Percentiles rank a stretch among this genome's conserved stretches.
phyloP scores from a whole-genome alignment of 139 green algal genomes.

The Coelastrella sp. region DNA sequence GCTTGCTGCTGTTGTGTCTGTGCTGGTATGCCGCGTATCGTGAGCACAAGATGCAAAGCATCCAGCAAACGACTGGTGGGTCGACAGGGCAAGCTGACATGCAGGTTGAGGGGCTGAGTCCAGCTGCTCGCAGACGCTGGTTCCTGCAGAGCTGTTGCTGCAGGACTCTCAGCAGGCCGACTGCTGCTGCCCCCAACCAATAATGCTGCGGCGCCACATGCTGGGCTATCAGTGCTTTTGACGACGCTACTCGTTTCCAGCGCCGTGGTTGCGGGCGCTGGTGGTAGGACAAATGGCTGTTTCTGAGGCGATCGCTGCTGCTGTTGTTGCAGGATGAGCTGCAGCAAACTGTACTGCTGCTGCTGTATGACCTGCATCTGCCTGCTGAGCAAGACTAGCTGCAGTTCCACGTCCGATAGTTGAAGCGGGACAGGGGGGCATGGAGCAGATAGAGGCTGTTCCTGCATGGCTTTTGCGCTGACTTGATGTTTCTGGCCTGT shows the following conservation, averaged over 20 bases:
- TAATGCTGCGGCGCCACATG: no score
- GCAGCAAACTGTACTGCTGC: not conserved
- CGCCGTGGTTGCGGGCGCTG: not conserved
- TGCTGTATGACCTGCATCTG: slow-evolving; percentile 25
- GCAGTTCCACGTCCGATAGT: not conserved
- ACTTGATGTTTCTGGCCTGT: not conserved
- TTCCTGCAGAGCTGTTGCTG: not conserved
- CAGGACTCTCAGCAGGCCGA: not conserved
- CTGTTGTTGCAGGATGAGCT: slow-evolving; percentile 25
- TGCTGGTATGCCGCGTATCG: not conserved
- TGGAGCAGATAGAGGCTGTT: not conserved
- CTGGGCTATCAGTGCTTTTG: not conserved
- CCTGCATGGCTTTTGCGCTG: not conserved
- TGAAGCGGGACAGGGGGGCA: not conserved
- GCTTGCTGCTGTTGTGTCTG: not conserved
- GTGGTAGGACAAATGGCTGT: not conserved
- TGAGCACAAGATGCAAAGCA: not conserved
- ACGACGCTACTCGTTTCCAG: not conserved
- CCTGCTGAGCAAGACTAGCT: slow-evolving; percentile 6
- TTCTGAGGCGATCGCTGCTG: not conserved
- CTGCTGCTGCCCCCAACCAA: not conserved
- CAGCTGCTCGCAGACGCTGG: not conserved
- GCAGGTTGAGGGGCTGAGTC: not conserved
- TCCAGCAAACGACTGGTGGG: not conserved
- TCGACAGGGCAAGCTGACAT: not conserved